Evolutionary conservation across 768 basidiomycete genomes (phyloP).

Genomic region (Butyriboletus loyo): DNA sequence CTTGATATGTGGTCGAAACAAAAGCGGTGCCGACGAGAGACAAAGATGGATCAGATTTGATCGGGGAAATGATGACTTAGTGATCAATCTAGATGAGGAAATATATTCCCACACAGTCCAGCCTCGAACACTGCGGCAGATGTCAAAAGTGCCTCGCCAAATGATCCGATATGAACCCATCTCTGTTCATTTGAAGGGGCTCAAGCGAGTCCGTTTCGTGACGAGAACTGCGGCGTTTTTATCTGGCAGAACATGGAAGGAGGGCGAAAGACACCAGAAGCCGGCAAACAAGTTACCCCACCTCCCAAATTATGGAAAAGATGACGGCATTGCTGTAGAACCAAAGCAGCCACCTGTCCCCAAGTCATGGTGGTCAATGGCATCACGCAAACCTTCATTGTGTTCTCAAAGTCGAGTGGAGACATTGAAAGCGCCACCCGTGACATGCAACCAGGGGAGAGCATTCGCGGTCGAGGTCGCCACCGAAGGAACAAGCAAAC

Average conservation of each 20-base stretch:
- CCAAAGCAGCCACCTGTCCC: background rate
- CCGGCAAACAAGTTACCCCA: background rate
- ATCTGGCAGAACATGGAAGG: conserved; percentile 13
- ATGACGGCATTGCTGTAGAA: conserved; percentile 19
- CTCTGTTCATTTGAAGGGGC: too few species aligned
- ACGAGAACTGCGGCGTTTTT: conserved; percentile 13
- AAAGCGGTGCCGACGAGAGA: conserved; percentile 31
- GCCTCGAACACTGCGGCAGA: background rate
- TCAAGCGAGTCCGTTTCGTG: background rate
- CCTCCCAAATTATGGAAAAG: conserved; percentile 4
- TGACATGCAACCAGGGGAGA: too few species aligned
- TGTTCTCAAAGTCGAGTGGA: conserved; percentile 10
- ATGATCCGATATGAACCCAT: conserved; percentile 8
- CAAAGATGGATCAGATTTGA: conserved; percentile 22
- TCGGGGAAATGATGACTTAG: conserved; percentile 30
- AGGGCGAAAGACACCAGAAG: background rate
- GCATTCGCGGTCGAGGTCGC: background rate
- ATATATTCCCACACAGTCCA: conserved; percentile 8
- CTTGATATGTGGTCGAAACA: conserved; percentile 34
- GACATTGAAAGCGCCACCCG: background rate
- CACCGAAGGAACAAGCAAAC: conserved; percentile 2
- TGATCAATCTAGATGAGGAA: background rate
- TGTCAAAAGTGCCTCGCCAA: background rate
- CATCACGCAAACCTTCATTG: conserved; percentile 3
- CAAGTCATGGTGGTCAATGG: background rate